Evolutionary conservation across 2,329 filamentous ascomycete genomes (phyloP), one percentile per base, ranked within the genome.

Genomic region (Aureobasidium sp.): DNA sequence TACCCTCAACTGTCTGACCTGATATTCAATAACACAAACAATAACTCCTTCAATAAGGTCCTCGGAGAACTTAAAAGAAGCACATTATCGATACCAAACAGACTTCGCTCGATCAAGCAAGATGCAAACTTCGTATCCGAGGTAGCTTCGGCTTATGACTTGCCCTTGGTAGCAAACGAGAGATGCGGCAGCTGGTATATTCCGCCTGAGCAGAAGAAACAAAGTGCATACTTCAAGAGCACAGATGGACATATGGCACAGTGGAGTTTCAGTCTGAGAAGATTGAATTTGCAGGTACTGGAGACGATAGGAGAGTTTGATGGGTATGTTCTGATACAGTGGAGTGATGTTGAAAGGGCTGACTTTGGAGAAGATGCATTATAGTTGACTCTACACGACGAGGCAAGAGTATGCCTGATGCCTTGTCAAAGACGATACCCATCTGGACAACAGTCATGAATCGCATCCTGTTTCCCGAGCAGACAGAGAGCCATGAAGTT

Each of bases 121-220:
- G 94, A 97, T 73, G 87, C 91, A 9, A 73, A 73, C 1, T 97
- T 97, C 72, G 89, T 94, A 24, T 73, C 77, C 27, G 71, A 77
- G 8, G 86, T 91, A 0, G 81, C 83, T 1, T 71, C 73, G 1
- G 78, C 80, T 0, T 84, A 80, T 67, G 66, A 69, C 3, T 78
- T 93, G 1, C 91, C 91, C 0, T 78, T 97, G 1, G 79, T 97
- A 15, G 91, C 93, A 33, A 99, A 99, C 71, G 92, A 97, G 78
- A 84, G 94, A 63, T 97, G 94, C 73, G 94, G 94, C 0, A 93
- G 90, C 74, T 99, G 94, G 94, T 97, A 97, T 73, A 88, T 97
- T 29, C 75, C 77, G 2, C 87, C 87, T 0, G 73, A 73, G 8
- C 70, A 70, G 29, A 94, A 93, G 74, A 76, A 72, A 1, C 89